Percentiles rank a stretch among this genome's conserved stretches.
Evolutionary conservation across 768 basidiomycete species (phyloP).

Genomic region (Exsudoporus frostii): DNA sequence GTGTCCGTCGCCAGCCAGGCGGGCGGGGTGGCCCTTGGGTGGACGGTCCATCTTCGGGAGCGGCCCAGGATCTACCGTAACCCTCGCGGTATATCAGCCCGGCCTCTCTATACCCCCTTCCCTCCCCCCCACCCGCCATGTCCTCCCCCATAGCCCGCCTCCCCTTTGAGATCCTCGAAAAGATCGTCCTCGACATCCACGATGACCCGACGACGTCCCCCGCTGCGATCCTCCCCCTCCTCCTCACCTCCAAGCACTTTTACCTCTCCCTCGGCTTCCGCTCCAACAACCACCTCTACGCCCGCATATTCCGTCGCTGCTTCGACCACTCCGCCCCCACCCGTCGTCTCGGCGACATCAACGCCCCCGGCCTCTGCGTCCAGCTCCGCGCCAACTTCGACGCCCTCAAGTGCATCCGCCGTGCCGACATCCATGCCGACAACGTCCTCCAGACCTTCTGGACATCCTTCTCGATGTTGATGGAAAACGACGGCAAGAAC

Average conservation of each 20-base stretch:
- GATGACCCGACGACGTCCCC: constrained; percentile 28
- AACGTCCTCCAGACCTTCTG: constrained; percentile 38
- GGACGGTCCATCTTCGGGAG: neutral
- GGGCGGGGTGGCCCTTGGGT: neutral
- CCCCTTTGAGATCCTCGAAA: constrained; percentile 45
- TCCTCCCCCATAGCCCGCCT: constrained; percentile 31
- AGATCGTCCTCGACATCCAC: constrained; percentile 47
- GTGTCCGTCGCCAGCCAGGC: neutral
- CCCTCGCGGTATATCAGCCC: constrained; percentile 9
- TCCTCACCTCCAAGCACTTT: constrained; percentile 41
- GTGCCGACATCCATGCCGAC: constrained; percentile 33
- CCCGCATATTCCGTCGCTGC: constrained; percentile 49
- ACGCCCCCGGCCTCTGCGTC: constrained; percentile 33
- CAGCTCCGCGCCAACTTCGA: constrained; percentile 40
- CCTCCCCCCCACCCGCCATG: constrained; percentile 16
- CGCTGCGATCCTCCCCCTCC: constrained; percentile 43
- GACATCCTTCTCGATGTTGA: constrained; percentile 51
- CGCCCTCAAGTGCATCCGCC: constrained; percentile 31
- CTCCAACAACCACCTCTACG: constrained; percentile 40
- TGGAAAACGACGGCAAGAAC: constrained; percentile 70
- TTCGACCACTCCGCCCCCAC: constrained; percentile 54
- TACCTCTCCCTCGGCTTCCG: constrained; percentile 32
- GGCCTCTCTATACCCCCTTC: neutral
- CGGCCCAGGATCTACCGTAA: neutral
- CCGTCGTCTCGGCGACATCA: constrained; percentile 48